Base-by-base conservation (phyloP, 148 eudicot genomes). In the Vaccinium corymbosum region DNA sequence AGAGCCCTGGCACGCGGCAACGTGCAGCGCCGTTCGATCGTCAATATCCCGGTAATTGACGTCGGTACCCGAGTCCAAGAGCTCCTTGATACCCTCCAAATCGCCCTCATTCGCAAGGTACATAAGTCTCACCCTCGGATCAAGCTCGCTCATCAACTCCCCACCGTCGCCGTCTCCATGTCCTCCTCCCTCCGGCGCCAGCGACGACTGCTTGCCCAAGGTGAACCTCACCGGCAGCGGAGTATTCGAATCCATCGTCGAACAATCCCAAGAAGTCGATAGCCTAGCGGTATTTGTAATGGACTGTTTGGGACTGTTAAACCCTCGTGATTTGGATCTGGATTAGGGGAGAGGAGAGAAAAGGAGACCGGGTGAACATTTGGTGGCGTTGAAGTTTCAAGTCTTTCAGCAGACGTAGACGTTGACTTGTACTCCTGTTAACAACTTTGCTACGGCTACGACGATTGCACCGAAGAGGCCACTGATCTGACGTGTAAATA, bases 1-100 rank as follows among this genome's bases (percentile, higher is more conserved):
- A 77, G 78, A 87, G 4, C 99, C 99, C 78, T 95, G 98, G 75
- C 99, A 94, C 9, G 99, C 93, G 5, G 98, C 98, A 11, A 97
- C 87, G 61, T 95, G 99, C 10, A 94, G 89, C 14, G 99, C 95
- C 0, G 98, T 97, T 32, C 99, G 85, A 48, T 86, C 68, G 88
- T 97, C 99, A 66, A 92, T 93, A 85, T 97, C 99, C 22, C 88
- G 80, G 68, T 85, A 95, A 88, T 95, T 93, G 4, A 95, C 95
- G 70, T 91, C 91, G 0, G 90, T 92, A 2, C 91, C 95, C 3
- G 87, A 84, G 1, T 89, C 92, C 81, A 97, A 46, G 12, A 94
- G 82, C 85, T 95, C 98, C 80, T 86, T 88, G 19, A 95, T 91
- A 56, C 94, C 94, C 2, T 93, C 98, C 81, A 97, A 56, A 52